Base-by-base conservation (phyloP, 108 stramenopile genomes). In the Epithemia pelagica region DNA sequence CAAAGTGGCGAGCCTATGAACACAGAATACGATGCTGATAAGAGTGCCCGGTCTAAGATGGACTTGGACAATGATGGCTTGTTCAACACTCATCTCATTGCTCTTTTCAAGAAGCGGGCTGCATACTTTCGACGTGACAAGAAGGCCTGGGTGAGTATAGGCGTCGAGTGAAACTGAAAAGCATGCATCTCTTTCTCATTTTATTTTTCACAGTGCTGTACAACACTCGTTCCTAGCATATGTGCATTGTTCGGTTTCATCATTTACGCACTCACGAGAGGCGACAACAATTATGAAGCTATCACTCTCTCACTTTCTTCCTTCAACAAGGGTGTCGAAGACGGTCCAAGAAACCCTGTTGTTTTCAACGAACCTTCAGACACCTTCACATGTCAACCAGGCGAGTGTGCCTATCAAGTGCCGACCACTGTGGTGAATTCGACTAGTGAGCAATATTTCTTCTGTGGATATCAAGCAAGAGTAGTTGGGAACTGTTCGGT, bases 81-180 rank as follows among this genome's bases (percentile, higher is more conserved):
- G 54, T 89, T 92, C 65, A 61, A 63, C 23, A 72, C 76, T 58
- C 92, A 94, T 64, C 78, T 94, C 51, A 57, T 63, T 33, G 87
- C 89, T 51, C 66, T 94, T 33, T 87, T 88, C 32, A 31, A 60
- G 21, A 94, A 94, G 67, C 73, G 92, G 2, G 87, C 84, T 20
- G 63, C 80, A 27, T 87, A 89, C 69, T 94, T 94, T 75, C 83
- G 80, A 24, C 62, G 92, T 37, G 92, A 94, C 75, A 90, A 90
- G 59, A 94, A 90, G 73, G 86, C 89, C 5, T 94, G 89, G 89
- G 68, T 56, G 58, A 46, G 67, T 60, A 24, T 62, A 0, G 15
- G 58, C 26, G 28, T 26, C 15, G 37, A 46, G 15, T 5, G 15
- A 15, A 46, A 46, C 10, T 10, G 37, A 46, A 46, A 46, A 46